Evolutionary conservation across 768 basidiomycete species (phyloP).

Genomic region (Lactarius deliciosus): DNA sequence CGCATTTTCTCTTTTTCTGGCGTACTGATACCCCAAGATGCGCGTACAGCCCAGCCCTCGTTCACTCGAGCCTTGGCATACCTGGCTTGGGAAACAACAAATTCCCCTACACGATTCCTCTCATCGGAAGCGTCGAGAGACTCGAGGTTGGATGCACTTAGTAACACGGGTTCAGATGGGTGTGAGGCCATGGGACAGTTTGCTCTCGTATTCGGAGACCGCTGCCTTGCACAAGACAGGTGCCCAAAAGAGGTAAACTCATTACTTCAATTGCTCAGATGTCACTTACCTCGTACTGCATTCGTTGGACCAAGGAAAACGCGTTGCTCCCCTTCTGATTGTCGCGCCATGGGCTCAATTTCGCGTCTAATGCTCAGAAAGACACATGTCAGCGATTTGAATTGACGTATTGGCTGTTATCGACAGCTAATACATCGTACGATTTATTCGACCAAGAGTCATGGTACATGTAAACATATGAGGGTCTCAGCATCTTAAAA

Average conservation of each 20-base stretch:
- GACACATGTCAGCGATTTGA: conserved; percentile 58
- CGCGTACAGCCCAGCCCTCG: conserved; percentile 37
- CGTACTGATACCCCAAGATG: conserved; percentile 30
- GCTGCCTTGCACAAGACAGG: background rate
- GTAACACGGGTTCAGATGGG: background rate
- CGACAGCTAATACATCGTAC: background rate
- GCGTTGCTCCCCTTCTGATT: too few relatives aligned
- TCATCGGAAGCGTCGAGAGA: conserved; percentile 40
- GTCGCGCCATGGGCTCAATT: too few relatives aligned
- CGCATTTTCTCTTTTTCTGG: conserved; percentile 13
- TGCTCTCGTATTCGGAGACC: background rate
- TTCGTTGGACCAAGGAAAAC: background rate
- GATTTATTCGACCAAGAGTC: background rate
- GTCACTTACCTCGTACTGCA: background rate
- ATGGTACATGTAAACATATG: background rate
- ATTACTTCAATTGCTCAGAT: background rate
- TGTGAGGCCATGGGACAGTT: background rate
- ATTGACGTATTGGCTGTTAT: conserved; percentile 46
- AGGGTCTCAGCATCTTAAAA: background rate
- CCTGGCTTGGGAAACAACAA: conserved; percentile 49
- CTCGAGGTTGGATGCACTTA: conserved; percentile 17
- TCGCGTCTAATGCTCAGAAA: conserved; percentile 31
- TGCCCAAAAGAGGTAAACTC: conserved; percentile 45
- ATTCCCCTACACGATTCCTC: conserved; percentile 44
- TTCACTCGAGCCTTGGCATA: conserved; percentile 46